Evolutionary conservation across 2,329 filamentous ascomycete species (phyloP), one percentile per base, ranked within the genome.

Genomic region (Lomentospora prolificans): DNA sequence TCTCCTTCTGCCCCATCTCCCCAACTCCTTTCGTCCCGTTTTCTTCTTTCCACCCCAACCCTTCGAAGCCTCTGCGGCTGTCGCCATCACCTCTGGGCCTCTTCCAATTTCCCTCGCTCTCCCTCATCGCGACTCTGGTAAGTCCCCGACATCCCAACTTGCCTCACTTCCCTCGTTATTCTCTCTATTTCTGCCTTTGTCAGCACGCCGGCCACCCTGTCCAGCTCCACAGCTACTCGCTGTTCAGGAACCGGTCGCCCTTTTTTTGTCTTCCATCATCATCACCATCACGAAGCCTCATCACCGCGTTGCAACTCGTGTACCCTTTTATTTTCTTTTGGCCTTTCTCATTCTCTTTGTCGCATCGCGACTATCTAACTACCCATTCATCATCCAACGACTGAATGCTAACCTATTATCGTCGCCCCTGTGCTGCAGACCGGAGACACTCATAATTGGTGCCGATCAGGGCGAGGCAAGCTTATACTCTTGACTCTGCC

Each of bases 371-470:
- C 36, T 12, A 39, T 17, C 5, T 17, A 39, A 39, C 19, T 39
- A n/a, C 2, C 6, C 36, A n/a, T 17, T 39, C 19, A 17, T 17
- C 19, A 12, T 39, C 36, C 36, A 17, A 4, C 14, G 3, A 14
- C 14, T 39, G 7, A 39, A 39, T 39, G 14, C 36, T 39, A 39
- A 39, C 19, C 10, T 39, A 4, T 17, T 39, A 4, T 39, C 19
- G 57, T 59, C 48, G 55, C 56, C 58, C 53, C 57, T 57, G 58
- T 19, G 55, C 56, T 27, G 53, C 57, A 55, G 53, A 55, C 54
- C 53, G 50, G 58, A 50, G 57, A 46, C 58, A 60, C 57, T 58
- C 57, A 53, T 58, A 55, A 50, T 59, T 57, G 56, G 56, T 57
- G 56, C 57, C 58, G 55, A 41, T 36, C 58, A 48, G 53, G 33